These are phyloP conservation scores for Capsicum chinense DNA, from an alignment of 257 asterid genomes.

Conservation along the genomic window DNA sequence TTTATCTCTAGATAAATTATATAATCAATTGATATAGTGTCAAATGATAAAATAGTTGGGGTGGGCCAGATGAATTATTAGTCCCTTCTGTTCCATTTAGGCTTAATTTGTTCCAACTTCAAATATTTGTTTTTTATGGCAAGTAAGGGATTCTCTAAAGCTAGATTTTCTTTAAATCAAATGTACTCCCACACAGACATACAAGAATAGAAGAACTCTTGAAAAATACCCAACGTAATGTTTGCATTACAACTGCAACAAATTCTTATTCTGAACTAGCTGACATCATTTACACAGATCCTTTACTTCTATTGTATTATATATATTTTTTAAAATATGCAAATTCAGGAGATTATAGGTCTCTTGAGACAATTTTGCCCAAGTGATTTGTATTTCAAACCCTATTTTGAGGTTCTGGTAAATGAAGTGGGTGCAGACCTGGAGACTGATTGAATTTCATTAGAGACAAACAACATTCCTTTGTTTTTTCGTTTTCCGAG, in stretches of 20 bases:
- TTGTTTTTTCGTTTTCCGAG: background rate
- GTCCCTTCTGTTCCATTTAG: background rate
- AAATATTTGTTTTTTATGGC: background rate
- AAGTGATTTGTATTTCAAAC: background rate
- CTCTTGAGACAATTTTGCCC: background rate
- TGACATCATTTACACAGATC: background rate
- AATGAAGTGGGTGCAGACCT: background rate
- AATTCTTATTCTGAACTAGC: background rate
- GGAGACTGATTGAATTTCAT: background rate
- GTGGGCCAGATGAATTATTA: background rate
- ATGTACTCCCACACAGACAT: background rate
- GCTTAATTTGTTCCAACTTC: background rate
- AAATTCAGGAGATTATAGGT: background rate
- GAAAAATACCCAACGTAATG: background rate
- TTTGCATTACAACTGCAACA: background rate
- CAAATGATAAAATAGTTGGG: constrained; percentile 5
- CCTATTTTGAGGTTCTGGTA: background rate
- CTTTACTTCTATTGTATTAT: background rate
- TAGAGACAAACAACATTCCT: background rate
- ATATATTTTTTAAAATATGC: background rate
- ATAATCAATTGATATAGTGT: background rate
- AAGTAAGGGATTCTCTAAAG: background rate
- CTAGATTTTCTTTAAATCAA: background rate
- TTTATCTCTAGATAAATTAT: background rate
- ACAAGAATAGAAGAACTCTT: background rate